Evolutionary conservation across 352 stramenopile species (phyloP), one percentile per base, ranked within the genome.

Genomic region (Blastocystis sp.): DNA sequence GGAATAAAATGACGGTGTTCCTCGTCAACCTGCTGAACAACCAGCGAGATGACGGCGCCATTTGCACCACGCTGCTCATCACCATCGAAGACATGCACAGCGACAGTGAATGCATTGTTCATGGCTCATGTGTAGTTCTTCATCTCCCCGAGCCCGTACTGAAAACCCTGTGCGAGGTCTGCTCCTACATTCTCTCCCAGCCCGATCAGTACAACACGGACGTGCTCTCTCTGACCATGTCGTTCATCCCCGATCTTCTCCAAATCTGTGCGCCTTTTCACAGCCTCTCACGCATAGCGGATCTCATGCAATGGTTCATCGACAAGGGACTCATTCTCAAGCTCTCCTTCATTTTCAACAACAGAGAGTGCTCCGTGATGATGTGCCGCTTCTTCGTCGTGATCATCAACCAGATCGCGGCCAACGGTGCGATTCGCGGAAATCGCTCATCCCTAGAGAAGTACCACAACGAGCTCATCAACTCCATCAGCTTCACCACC

Each of bases 341-440:
- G 14, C 59, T 88, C 21, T 52, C 60, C n/a, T 38, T 14, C 41
- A 34, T 80, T 11, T 80, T 88, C 65, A 11, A 64, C 21, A n/a
- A 65, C 1, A 38, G 43, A 3, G 64, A 88, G 43, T 80, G 61
- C 48, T 69, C 65, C 23, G 41, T 78, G 43, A 21, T 45, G 3
- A 88, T 88, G 78, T 84, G 74, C 21, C 34, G 56, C 23, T 84
- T 70, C 41, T 69, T 84, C 38, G n/a, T 84, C 38, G 74, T 84
- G 5, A 84, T 84, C 45, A 52, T 84, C 2, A 84, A 84, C 61
- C 74, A 84, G 43, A 67, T 84, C 43, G 74, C 61, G 14, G 34
- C 56, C 14, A 69, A 84, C 60, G 74, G 74, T 84, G 4, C 56
- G 4, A n/a, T 10, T 23, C 34, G 21, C 38, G 38, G 19, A 21